Evolutionary conservation across 2,329 filamentous ascomycete genomes (phyloP), one percentile per base, ranked within the genome.

Genomic region (Lasiodiplodia gonubiensis): DNA sequence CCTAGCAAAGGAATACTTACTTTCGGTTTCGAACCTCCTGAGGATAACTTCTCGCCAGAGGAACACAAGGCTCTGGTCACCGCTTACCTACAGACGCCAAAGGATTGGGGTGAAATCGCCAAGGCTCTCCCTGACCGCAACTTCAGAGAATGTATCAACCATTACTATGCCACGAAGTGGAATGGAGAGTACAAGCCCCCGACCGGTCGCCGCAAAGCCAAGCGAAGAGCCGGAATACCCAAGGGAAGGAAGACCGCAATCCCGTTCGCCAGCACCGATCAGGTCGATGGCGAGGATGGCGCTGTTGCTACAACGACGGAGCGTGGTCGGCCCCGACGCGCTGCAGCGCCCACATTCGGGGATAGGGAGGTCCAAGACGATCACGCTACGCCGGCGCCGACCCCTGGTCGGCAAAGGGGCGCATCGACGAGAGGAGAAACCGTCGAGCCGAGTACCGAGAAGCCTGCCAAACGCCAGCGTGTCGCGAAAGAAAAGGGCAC

Each of bases 141-240:
- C 72, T 93, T 92, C 78, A 90, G 90, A 70, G 87, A 91, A 55
- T 93, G 90, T 77, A 95, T 95, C 72, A 90, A 93, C 75, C 93
- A 94, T 77, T 95, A 95, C 79, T 95, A 95, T 77, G 84, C 92
- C 70, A 92, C 90, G 75, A 95, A 88, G 80, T 90, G 90, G 80
- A 85, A 89, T 55, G 86, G 89, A 51, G 89, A 92, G 70, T 89
- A 94, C 69, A 93, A 94, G 76, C 90, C 59, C 12, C 66, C 66
- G 10, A 68, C 52, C 10, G 52, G 60, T 18, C 49, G 60, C 11
- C 59, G 66, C 60, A 68, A 68, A 33, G 61, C 35, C 18, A 65
- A 52, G 42, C 42, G 60, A 6, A 60, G 59, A 21, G 54, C 63
- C 10, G 55, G 51, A 8, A 63, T 63, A 25, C 53, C 63, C 6